A percentile compares a stretch with the other conserved stretches of the same genome.
phyloP scores from a whole-genome alignment of 495 filamentous ascomycete species.

The Baudoinia panamericana region DNA sequence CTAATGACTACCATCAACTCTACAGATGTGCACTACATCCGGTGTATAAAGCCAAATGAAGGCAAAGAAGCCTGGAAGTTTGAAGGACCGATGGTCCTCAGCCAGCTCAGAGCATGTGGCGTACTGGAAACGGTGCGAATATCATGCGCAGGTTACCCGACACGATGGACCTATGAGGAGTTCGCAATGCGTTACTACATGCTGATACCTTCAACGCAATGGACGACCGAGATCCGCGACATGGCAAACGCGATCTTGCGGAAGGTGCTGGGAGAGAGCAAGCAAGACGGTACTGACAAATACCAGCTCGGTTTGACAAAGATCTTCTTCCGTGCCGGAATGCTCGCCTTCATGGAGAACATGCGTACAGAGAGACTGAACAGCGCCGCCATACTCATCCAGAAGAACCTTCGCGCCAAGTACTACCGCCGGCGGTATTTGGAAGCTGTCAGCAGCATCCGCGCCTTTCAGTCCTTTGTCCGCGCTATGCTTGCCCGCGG shows the following conservation, averaged over 20 bases:
- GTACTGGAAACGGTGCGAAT: constrained; percentile 97
- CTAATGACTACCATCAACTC: constrained; percentile 95
- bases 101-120: constrained; percentile 94
- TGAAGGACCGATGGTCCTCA: constrained; percentile 97
- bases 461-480: constrained; percentile 60
- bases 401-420: constrained; percentile 93
- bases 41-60: constrained; percentile 99
- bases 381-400: constrained; percentile 93
- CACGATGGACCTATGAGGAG: constrained; percentile 97
- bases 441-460: constrained; percentile 67
- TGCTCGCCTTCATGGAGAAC: constrained; percentile 96
- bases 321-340: constrained; percentile 97
- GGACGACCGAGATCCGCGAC: constrained; percentile 84
- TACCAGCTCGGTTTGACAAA: constrained; percentile 95
- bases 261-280: constrained; percentile 69
- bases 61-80: constrained; percentile 96
- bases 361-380: constrained; percentile 79
- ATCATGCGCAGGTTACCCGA: constrained; percentile 94
- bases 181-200: constrained; percentile 98
- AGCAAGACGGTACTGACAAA: constrained; percentile 72
- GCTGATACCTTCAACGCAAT: constrained; percentile 78
- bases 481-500: constrained; percentile 65
- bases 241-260: constrained; percentile 88
- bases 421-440: constrained; percentile 90
- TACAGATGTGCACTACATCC: constrained; percentile 98